phyloP scores from a whole-genome alignment of 257 asterid species.

The Fraxinus quadrangulata region DNA sequence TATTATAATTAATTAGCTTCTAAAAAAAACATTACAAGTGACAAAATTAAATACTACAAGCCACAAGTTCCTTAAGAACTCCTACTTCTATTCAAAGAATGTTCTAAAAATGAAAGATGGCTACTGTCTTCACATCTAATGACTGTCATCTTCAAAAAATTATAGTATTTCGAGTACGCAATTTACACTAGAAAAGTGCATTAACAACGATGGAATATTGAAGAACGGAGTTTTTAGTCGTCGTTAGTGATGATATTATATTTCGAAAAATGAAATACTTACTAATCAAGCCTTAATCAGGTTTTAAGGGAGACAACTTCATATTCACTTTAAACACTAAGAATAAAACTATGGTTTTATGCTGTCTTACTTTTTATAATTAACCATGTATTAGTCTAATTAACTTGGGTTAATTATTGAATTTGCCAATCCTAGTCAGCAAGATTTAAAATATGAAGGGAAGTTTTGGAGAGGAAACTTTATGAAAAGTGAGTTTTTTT shows the following conservation, averaged over 20 bases:
- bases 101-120: conserved; percentile 24
- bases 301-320: conserved; percentile 41
- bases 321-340: conserved; percentile 32
- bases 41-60: conserved; percentile 21
- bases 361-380: conserved; percentile 32
- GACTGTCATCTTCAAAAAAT: not conserved
- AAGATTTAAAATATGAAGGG: conserved; percentile 39
- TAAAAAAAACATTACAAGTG: conserved; percentile 28
- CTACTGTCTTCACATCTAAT: conserved; percentile 14
- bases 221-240: not conserved
- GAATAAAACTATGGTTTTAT: conserved; percentile 38
- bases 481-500: too few species aligned
- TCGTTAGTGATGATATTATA: not conserved
- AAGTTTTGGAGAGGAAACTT: conserved; percentile 18
- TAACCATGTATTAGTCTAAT: conserved; percentile 12
- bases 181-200: not conserved
- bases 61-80: conserved; percentile 6
- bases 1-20: not conserved
- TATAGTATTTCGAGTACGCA: not conserved
- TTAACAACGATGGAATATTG: not conserved
- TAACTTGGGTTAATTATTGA: conserved; percentile 37
- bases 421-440: conserved; percentile 35
- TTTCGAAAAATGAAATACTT: not conserved
- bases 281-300: conserved; percentile 33
- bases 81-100: conserved; percentile 20